Evolutionary conservation across 192 early-diverging fungal genomes (phyloP).

Genomic region (Geranomyces michiganensis): DNA sequence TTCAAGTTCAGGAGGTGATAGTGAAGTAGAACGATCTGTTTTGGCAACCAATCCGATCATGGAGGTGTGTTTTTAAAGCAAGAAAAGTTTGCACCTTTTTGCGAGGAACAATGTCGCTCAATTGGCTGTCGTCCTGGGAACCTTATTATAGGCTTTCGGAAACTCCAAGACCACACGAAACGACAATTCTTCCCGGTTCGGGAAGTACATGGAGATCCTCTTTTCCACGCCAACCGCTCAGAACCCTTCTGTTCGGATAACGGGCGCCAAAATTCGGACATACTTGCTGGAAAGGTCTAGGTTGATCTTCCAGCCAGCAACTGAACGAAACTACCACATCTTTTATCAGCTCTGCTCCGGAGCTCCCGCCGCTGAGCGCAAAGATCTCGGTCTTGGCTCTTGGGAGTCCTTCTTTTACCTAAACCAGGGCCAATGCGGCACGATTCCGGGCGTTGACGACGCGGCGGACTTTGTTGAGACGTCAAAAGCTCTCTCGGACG

Average conservation of each 20-base stretch:
- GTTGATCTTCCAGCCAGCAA: conserved; percentile 89
- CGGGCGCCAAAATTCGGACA: conserved; percentile 92
- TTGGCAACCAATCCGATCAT: conserved; percentile 97
- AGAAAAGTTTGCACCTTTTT: too few relatives aligned
- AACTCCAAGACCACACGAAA: conserved; percentile 99
- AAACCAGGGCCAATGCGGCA: conserved; percentile 78
- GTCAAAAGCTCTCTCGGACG: conserved; percentile 77
- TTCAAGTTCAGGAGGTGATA: conserved; percentile 27
- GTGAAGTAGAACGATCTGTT: conserved; percentile 61
- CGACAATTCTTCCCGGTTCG: conserved; percentile 98
- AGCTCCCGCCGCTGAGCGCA: conserved; percentile 78
- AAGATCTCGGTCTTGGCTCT: conserved; percentile 77
- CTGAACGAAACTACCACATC: conserved; percentile 98
- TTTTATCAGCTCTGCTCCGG: conserved; percentile 99
- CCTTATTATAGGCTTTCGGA: conserved; percentile 73
- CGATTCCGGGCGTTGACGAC: conserved; percentile 88
- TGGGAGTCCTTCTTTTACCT: conserved; percentile 84
- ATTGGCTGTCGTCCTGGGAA: background rate
- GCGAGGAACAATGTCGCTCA: background rate
- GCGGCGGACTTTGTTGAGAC: conserved; percentile 89
- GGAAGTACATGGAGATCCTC: conserved; percentile 97
- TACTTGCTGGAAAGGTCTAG: conserved; percentile 96
- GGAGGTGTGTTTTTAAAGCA: conserved; percentile 60
- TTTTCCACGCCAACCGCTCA: conserved; percentile 69
- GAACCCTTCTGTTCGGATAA: conserved; percentile 68